A percentile compares a stretch with the other conserved stretches of the same genome.
Conservation (phyloP, 1,139 yeast species). For the Dujonia santamariae region DNA sequence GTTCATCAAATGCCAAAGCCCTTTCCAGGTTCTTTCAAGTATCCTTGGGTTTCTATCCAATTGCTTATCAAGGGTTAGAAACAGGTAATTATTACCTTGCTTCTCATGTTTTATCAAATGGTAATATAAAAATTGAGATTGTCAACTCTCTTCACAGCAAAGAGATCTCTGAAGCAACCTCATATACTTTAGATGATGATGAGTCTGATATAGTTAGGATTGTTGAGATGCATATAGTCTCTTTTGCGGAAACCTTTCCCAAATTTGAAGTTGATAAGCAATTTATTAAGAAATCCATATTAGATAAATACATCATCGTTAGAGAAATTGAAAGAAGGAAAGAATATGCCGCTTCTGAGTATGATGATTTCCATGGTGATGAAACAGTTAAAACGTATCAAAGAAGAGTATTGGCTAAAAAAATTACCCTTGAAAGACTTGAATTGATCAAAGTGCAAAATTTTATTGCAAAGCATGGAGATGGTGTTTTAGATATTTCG, state of each 20-base stretch:
- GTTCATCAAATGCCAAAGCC: conserved; percentile 61
- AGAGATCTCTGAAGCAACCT: no score
- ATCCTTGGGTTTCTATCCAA: conserved; percentile 59
- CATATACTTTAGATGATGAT: no score
- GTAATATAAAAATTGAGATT: conserved; percentile 52
- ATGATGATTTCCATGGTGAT: no score
- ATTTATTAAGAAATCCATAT: background rate
- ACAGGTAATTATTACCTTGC: conserved; percentile 57
- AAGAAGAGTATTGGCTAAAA: conserved; percentile 3
- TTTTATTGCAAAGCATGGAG: conserved; percentile 64
- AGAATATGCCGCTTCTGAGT: no score
- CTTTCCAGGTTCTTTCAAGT: conserved; percentile 53
- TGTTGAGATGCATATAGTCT: conserved; percentile 1
- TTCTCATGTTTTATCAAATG: conserved; percentile 61
- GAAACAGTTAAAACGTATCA: background rate
- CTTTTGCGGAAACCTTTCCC: conserved; percentile 1
- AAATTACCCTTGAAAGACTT: conserved; percentile 5
- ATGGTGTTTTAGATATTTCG: conserved; percentile 72
- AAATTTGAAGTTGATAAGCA: background rate
- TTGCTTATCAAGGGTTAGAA: conserved; percentile 67
- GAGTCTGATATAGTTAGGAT: no score
- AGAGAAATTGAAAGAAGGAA: no score
- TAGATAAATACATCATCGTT: background rate
- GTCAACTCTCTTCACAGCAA: conserved; percentile 27
- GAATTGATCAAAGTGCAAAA: conserved; percentile 19